A percentile compares a stretch with the other conserved stretches of the same genome.
phyloP scores from a whole-genome alignment of 371 early-diverging fungal genomes.

The Apophysomyces elegans region DNA sequence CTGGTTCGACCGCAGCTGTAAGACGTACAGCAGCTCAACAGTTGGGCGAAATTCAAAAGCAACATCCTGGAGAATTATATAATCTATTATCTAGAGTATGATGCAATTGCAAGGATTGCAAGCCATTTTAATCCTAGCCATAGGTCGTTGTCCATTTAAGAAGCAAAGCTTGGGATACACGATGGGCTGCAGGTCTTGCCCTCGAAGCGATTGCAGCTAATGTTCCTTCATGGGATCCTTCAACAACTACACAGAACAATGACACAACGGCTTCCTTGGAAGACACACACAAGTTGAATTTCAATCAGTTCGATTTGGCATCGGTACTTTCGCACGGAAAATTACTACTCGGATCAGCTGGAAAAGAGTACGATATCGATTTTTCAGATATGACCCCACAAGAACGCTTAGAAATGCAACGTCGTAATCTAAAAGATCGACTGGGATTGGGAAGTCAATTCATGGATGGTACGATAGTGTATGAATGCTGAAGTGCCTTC shows the following conservation, averaged over 20 bases:
- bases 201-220: constrained; percentile 89
- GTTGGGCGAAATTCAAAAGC: constrained; percentile 92
- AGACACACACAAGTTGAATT: constrained; percentile 62
- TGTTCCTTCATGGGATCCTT: constrained; percentile 85
- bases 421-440: constrained; percentile 81
- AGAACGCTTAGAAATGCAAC: constrained; percentile 83
- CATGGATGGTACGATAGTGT: constrained; percentile 72
- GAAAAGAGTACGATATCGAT: constrained; percentile 91
- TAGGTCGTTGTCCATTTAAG: constrained; percentile 86
- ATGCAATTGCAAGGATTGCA: not conserved
- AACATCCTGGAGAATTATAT: constrained; percentile 92
- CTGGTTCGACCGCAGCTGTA: constrained; percentile 89
- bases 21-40: constrained; percentile 93
- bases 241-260: constrained; percentile 12
- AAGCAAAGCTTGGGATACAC: constrained; percentile 93
- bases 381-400: constrained; percentile 80
- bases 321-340: constrained; percentile 81
- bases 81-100: constrained; percentile 82
- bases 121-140: not conserved
- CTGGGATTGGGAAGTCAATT: constrained; percentile 90
- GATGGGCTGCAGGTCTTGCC: constrained; percentile 93
- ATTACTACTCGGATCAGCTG: constrained; percentile 85
- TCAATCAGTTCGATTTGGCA: constrained; percentile 83
- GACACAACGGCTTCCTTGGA: constrained; percentile 17
- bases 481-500: not conserved